Base-by-base conservation (phyloP, 2,329 filamentous ascomycete genomes). In the Tolypocladium ophioglossoides region DNA sequence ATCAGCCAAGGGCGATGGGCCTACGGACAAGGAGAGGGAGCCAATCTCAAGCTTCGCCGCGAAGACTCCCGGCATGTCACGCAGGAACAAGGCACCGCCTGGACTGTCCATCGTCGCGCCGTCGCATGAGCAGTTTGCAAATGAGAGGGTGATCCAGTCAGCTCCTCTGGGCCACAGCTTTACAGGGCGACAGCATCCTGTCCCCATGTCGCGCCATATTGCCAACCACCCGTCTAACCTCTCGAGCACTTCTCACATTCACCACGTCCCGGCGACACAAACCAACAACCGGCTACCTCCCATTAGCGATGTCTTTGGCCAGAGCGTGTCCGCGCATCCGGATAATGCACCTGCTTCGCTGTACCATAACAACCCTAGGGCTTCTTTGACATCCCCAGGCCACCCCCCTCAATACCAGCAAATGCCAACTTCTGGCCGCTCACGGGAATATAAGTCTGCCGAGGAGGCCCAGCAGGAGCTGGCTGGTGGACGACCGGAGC, bases 61-160 rank as follows among this genome's bases (percentile, higher is more conserved):
- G 46, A 90, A 89, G 67, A 90, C 87, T 0, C 87, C 89, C 5
- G 84, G 81, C 61, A 85, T 89, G 59, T 86, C 84, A 56, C 79
- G 82, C 60, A 82, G 86, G 67, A 84, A 90, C 69, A 91, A 89
- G 66, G 87, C 87, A 8, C 94, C 94, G 40, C 89, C 91, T 1
- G 91, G 91, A 47, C 77, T 99, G 50, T 95, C 91, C 55, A 99
- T 99, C 61, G 88, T 95, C n/a, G 88, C 94, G 30, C 94, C 94
- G 1, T 90, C 91, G 7, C 91, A 95, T 60, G 85, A 94, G 62
- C 87, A 91, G 58, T 97, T 97, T 66, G 89, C 91, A 62, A 85
- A 91, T 65, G 94, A 99, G 76, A 82, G 94, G 62, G 91, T 97
- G 38, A 95, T 99, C 57, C 94, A 99, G 72, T 99, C 94, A 4